Conservation (phyloP, 2,329 filamentous ascomycete genomes). For the Ilyonectria sp. region DNA sequence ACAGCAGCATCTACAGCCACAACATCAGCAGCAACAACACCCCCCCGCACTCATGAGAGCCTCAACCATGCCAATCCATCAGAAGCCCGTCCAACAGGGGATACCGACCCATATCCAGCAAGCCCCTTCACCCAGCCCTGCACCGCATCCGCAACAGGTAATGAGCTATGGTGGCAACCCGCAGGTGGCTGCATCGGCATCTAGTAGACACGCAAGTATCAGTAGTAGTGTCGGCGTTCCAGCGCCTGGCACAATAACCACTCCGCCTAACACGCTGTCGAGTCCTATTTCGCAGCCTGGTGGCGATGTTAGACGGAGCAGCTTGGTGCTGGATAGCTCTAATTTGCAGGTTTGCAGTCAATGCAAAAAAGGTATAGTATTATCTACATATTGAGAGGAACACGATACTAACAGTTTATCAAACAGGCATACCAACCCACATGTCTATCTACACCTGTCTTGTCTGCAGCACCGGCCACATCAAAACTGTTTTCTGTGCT, state of each 20-base stretch:
- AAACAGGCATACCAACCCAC: constrained; percentile 41
- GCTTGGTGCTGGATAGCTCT: constrained; percentile 13
- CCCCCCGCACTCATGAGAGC: constrained; percentile 2
- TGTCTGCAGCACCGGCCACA: constrained; percentile 46
- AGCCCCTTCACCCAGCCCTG: constrained; percentile 5
- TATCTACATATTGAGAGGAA: fast-evolving
- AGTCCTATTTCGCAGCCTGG: constrained; percentile 31
- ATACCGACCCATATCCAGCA: constrained; percentile 12
- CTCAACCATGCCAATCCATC: constrained; percentile 15
- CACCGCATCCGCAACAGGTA: constrained; percentile 18
- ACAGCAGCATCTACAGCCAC: constrained; percentile 9
- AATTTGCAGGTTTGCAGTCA: constrained; percentile 31
- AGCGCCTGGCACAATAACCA: constrained; percentile 29
- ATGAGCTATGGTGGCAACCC: constrained; percentile 24
- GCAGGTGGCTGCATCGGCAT: constrained; percentile 11
- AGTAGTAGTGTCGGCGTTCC: constrained; percentile 29
- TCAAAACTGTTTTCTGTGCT: constrained; percentile 42
- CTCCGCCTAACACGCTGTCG: constrained; percentile 18
- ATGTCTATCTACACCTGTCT: constrained; percentile 48
- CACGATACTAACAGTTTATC: neutral
- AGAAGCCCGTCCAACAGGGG: constrained; percentile 26
- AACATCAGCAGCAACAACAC: neutral
- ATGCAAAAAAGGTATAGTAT: constrained; percentile 40
- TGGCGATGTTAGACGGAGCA: neutral
- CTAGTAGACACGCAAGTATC: constrained; percentile 31